phyloP scores from a whole-genome alignment of 345 rosid genomes.

The Eutrema yunnanense region DNA sequence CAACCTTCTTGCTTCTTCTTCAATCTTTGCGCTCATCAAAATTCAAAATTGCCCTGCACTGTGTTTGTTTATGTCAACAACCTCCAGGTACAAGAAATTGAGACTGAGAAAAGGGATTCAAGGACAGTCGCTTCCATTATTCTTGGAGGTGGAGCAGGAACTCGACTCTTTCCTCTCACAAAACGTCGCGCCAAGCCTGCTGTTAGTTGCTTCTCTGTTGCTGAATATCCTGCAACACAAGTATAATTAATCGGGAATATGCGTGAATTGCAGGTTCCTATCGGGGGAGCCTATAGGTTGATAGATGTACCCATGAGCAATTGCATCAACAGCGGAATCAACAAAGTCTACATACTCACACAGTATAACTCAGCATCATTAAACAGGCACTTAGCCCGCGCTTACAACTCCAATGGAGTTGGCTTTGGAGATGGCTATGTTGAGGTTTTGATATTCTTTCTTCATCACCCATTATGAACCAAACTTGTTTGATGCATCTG shows the following conservation, averaged over 20 bases:
- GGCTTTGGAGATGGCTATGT: constrained; percentile 83
- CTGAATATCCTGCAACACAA: not conserved
- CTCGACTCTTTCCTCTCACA: constrained; percentile 95
- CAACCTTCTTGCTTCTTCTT: not conserved
- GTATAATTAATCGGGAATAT: not conserved
- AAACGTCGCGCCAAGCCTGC: constrained; percentile 96
- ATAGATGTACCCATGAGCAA: constrained; percentile 99
- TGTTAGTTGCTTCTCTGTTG: constrained; percentile 35
- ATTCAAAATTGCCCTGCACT: not conserved
- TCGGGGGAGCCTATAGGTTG: constrained; percentile 91
- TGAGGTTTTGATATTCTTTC: constrained; percentile 49
- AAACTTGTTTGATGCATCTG: not conserved
- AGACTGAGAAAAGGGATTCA: constrained; percentile 58
- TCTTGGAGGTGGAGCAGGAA: constrained; percentile 98
- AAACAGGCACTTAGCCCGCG: constrained; percentile 82
- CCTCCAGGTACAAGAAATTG: constrained; percentile 62
- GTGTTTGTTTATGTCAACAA: not conserved
- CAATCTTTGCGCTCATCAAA: not conserved
- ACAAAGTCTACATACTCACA: constrained; percentile 92
- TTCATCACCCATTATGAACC: not conserved
- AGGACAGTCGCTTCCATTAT: constrained; percentile 77
- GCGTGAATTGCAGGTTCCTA: constrained; percentile 52
- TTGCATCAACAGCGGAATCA: constrained; percentile 92
- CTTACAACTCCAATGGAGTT: constrained; percentile 74
- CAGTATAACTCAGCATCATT: constrained; percentile 89